Percentiles rank a stretch among this genome's conserved stretches.
phyloP scores from a whole-genome alignment of 176 grass and related monocot species.

The Musa schizocarpa region DNA sequence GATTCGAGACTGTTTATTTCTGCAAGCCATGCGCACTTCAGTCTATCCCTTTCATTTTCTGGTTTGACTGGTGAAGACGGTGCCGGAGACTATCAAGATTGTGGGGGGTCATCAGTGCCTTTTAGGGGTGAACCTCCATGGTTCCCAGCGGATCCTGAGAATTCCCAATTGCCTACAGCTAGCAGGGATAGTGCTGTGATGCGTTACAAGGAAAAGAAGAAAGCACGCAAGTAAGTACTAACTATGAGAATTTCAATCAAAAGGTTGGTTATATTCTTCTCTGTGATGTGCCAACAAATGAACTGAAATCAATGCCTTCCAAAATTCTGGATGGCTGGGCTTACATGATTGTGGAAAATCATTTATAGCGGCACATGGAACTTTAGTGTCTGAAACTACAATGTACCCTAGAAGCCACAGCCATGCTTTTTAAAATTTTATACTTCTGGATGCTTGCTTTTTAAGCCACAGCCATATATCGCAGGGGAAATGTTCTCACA shows the following conservation, averaged over 20 bases:
- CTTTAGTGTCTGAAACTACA: too few species aligned
- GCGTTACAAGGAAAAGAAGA: constrained; percentile 98
- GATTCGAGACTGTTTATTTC: constrained; percentile 61
- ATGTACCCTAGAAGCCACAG: too few species aligned
- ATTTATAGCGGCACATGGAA: too few species aligned
- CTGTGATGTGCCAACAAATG: too few species aligned
- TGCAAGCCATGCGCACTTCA: constrained; percentile 46
- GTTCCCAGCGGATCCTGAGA: constrained; percentile 51
- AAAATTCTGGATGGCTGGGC: too few species aligned
- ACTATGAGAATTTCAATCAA: neutral
- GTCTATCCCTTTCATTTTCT: constrained; percentile 74
- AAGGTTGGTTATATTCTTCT: neutral
- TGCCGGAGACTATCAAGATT: constrained; percentile 80
- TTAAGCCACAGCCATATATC: too few species aligned
- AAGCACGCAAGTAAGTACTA: constrained; percentile 80
- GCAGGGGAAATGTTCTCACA: too few species aligned
- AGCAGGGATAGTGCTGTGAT: constrained; percentile 73
- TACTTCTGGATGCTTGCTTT: too few species aligned
- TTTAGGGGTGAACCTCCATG: constrained; percentile 72
- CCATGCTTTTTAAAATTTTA: too few species aligned
- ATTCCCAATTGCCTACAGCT: constrained; percentile 36
- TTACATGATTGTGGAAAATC: too few species aligned
- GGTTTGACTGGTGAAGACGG: constrained; percentile 84
- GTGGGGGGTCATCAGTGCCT: constrained; percentile 54
- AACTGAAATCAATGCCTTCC: too few species aligned